phyloP scores from a whole-genome alignment of 768 basidiomycete genomes.

The Solioccasus polychromus region DNA sequence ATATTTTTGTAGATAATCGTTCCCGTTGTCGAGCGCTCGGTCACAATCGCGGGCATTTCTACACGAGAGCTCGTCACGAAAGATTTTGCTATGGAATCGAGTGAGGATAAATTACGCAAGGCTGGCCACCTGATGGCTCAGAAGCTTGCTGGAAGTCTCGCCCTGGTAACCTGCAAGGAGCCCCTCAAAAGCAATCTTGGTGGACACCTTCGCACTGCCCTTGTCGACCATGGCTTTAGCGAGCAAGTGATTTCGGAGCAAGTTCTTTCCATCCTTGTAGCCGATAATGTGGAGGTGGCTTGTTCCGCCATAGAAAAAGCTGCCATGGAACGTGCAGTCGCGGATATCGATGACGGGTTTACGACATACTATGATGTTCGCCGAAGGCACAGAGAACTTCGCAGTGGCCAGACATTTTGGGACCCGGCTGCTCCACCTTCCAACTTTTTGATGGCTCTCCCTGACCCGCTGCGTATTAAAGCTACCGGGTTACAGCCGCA shows the following conservation, averaged over 20 bases:
- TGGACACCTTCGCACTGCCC: constrained; percentile 77
- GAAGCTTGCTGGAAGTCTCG: constrained; percentile 93
- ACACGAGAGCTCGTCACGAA: constrained; percentile 93
- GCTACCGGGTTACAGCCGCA: constrained; percentile 74
- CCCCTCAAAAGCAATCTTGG: constrained; percentile 90
- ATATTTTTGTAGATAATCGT: constrained; percentile 77
- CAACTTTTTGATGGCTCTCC: constrained; percentile 68
- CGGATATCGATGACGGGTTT: constrained; percentile 91
- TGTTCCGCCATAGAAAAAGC: constrained; percentile 95
- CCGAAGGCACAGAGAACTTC: constrained; percentile 82
- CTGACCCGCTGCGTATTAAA: constrained; percentile 87
- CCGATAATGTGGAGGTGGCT: constrained; percentile 91
- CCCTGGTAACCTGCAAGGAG: constrained; percentile 97
- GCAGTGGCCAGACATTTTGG: constrained; percentile 80
- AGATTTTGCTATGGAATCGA: constrained; percentile 91
- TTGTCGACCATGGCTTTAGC: constrained; percentile 85
- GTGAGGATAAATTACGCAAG: constrained; percentile 85
- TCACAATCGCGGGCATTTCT: constrained; percentile 97
- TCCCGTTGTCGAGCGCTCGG: constrained; percentile 96
- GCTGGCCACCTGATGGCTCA: constrained; percentile 96
- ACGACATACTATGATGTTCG: constrained; percentile 77
- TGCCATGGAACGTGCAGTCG: constrained; percentile 92
- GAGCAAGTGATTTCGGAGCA: constrained; percentile 86
- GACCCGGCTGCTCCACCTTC: constrained; percentile 73
- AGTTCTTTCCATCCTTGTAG: constrained; percentile 73